Percentiles rank a stretch among this genome's conserved stretches.
phyloP scores from a whole-genome alignment of 495 filamentous ascomycete species.

The Hypoxylon cercidicola region DNA sequence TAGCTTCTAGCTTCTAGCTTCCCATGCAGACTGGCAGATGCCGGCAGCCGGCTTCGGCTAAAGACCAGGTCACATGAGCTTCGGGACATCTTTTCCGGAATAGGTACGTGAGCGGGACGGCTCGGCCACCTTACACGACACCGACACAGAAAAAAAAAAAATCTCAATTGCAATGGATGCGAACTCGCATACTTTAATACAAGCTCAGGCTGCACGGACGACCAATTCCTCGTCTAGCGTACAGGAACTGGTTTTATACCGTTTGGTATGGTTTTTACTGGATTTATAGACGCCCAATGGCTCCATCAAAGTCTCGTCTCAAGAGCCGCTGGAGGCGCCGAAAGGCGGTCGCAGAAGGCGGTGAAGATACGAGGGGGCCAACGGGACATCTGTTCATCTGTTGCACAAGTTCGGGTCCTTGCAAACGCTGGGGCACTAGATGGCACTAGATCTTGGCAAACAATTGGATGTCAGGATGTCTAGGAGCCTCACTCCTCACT shows the following conservation, averaged over 20 bases:
- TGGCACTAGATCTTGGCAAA: slow-evolving; percentile 25
- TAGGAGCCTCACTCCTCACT: slow-evolving; percentile 43
- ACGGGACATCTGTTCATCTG: slow-evolving; percentile 19
- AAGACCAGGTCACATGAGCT: slow-evolving; percentile 36
- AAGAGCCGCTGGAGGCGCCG: slow-evolving; percentile 38
- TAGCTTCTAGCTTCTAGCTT: slow-evolving; percentile 1
- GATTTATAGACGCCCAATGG: slow-evolving; percentile 27
- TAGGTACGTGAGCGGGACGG: slow-evolving; percentile 23
- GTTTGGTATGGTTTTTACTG: slow-evolving; percentile 6
- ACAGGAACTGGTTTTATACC: neutral
- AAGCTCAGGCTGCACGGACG: neutral
- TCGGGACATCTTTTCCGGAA: slow-evolving; percentile 43
- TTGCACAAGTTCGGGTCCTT: slow-evolving; percentile 26
- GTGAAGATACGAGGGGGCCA: slow-evolving; percentile 28
- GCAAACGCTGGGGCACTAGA: slow-evolving; percentile 25
- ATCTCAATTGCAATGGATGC: slow-evolving; percentile 31
- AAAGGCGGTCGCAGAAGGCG: slow-evolving; percentile 29
- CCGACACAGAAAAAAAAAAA: slow-evolving; percentile 4
- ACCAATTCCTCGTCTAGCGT: neutral
- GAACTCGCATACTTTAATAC: slow-evolving; percentile 8
- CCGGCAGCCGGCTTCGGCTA: slow-evolving; percentile 41
- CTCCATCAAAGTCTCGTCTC: slow-evolving; percentile 21
- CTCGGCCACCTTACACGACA: slow-evolving; percentile 24
- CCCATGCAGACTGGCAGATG: slow-evolving; percentile 12
- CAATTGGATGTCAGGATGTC: slow-evolving; percentile 14